Conservation (phyloP, 2,329 filamentous ascomycete genomes). For the Magnaporthiopsis rhizophila region DNA sequence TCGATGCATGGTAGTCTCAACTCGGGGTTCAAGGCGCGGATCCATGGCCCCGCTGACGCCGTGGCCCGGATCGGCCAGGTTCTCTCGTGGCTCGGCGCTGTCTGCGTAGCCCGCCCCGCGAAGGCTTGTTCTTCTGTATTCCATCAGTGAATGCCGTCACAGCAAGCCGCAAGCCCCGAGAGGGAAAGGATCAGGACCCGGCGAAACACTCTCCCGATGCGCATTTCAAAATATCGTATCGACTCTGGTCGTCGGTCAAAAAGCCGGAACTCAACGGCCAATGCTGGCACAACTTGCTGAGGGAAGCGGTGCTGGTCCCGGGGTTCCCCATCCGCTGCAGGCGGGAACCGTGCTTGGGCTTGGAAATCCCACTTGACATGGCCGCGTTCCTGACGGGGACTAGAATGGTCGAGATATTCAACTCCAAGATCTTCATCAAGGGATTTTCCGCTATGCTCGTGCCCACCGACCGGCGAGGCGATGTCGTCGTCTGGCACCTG, state of each 20-base stretch:
- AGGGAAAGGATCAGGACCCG: background rate
- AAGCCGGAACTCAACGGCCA: background rate
- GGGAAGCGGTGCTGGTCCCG: slow-evolving; percentile 4
- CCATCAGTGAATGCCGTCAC: background rate
- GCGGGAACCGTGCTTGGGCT: background rate
- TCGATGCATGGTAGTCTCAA: background rate
- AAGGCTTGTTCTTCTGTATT: background rate
- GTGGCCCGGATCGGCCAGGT: background rate
- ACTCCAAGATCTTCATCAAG: slow-evolving; percentile 6
- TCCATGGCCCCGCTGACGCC: background rate
- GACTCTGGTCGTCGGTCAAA: background rate
- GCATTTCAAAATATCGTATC: background rate
- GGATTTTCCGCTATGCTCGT: slow-evolving; percentile 10
- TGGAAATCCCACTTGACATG: slow-evolving; percentile 9
- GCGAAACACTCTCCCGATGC: too few species aligned
- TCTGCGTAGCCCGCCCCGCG: background rate
- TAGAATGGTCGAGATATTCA: background rate
- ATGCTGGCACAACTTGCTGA: slow-evolving; percentile 9
- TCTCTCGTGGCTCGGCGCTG: slow-evolving; percentile 3
- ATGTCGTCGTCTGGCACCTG: slow-evolving; percentile 9
- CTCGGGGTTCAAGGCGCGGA: too few species aligned
- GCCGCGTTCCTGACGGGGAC: slow-evolving; percentile 2
- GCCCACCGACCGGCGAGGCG: background rate
- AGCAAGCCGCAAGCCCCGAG: too few species aligned
- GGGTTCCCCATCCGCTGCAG: slow-evolving; percentile 8